phyloP scores from a whole-genome alignment of 2,329 filamentous ascomycete genomes.

The Alternaria novae-zelandiae region DNA sequence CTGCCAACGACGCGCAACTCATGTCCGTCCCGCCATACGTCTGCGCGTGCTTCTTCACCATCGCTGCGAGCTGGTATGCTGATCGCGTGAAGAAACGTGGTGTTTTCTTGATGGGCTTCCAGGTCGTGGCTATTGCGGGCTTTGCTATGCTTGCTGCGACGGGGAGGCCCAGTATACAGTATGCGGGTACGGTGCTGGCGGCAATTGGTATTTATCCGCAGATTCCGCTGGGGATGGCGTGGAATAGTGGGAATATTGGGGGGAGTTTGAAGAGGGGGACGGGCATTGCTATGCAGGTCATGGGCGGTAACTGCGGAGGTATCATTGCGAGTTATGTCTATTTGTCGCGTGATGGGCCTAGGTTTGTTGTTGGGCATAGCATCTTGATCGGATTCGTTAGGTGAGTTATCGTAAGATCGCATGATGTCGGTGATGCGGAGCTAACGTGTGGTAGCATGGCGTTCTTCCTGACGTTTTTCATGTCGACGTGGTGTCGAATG shows the following conservation, averaged over 20 bases:
- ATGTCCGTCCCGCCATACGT: slow-evolving; percentile 67
- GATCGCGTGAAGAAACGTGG: slow-evolving; percentile 38
- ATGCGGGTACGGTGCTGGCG: slow-evolving; percentile 43
- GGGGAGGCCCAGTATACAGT: slow-evolving; percentile 36
- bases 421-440: background rate
- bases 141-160: slow-evolving; percentile 43
- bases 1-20: slow-evolving; percentile 47
- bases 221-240: slow-evolving; percentile 63
- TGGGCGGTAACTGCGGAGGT: slow-evolving; percentile 71
- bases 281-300: slow-evolving; percentile 64
- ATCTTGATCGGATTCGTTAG: slow-evolving; percentile 55
- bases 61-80: slow-evolving; percentile 38
- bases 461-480: slow-evolving; percentile 58
- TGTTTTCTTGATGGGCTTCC: slow-evolving; percentile 41
- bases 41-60: slow-evolving; percentile 46
- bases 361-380: slow-evolving; percentile 55
- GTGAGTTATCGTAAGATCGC: slow-evolving; percentile 16
- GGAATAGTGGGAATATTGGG: slow-evolving; percentile 65
- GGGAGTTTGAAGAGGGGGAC: slow-evolving; percentile 62
- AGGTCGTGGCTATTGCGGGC: slow-evolving; percentile 62
- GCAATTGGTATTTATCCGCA: slow-evolving; percentile 60
- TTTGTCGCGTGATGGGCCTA: slow-evolving; percentile 50
- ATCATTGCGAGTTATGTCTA: slow-evolving; percentile 66
- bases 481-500: slow-evolving; percentile 63
- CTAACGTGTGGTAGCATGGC: slow-evolving; percentile 50